Conservation (phyloP, 208 protist genomes). For the Trypanosoma scelopori region DNA sequence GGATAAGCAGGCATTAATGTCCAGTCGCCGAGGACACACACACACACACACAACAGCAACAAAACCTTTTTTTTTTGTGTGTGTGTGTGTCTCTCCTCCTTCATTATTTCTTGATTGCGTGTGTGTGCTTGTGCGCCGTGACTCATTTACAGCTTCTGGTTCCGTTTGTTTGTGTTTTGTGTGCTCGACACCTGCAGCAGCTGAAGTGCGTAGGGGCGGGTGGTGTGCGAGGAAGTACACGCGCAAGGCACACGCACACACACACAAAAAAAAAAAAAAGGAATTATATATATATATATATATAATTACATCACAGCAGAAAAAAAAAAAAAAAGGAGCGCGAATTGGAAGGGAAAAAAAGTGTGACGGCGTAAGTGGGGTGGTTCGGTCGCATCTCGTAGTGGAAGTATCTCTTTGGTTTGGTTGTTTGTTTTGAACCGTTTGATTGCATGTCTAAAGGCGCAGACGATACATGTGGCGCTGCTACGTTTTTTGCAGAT, state of each 20-base stretch:
- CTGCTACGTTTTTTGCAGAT: constrained; percentile 32
- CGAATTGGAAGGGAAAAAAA: too few species aligned
- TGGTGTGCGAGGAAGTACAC: background rate
- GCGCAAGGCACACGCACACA: background rate
- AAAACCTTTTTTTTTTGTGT: too few species aligned
- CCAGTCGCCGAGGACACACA: too few species aligned
- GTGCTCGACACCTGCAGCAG: background rate
- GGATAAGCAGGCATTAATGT: too few species aligned
- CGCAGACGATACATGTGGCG: background rate
- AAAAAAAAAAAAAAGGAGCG: too few species aligned
- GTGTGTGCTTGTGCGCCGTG: constrained; percentile 16
- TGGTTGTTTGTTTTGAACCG: background rate
- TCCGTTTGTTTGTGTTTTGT: too few species aligned
- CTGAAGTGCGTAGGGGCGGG: background rate
- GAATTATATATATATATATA: constrained; percentile 2
- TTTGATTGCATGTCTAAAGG: background rate
- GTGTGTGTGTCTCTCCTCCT: background rate
- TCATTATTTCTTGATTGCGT: constrained; percentile 15
- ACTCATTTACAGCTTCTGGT: constrained; percentile 4
- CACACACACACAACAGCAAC: too few species aligned
- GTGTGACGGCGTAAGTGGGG: too few species aligned
- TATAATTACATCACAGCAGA: too few species aligned
- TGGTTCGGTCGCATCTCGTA: too few species aligned
- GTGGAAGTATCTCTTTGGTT: too few species aligned
- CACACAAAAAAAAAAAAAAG: constrained; percentile 17